Base-by-base conservation (phyloP, 805 yeast species). In the Diddensiella santjacobensis region DNA sequence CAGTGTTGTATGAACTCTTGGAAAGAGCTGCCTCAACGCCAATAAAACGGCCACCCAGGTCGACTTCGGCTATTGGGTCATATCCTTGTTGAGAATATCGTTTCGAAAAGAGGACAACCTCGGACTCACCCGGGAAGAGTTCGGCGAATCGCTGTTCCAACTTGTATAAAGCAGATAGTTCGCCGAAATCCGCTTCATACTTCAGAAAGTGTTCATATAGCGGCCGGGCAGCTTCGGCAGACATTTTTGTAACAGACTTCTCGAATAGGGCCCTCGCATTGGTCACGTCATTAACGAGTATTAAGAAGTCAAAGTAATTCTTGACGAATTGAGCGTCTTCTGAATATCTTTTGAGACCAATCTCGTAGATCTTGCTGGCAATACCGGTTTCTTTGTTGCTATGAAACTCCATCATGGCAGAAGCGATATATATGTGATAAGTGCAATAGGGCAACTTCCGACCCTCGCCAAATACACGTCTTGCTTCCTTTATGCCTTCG, bases 201-300 rank as follows among this genome's bases (percentile, higher is more conserved):
- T 74, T 70, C 42, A 86, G 75, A 66, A 84, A 86, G 40, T 74
- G 69, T 46, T 77, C 77, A 57, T 74, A 80, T 33, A 84, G 68
- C 35, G 67, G 68, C 45, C 73, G 69, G 1, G 62, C 62, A 15
- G 59, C 64, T n/a, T 64, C 68, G 1, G 68, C 64, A 35, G 69
- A 71, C 50, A 80, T 67, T 39, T 76, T 80, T 6, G 83, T 78
- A 6, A 84, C 72, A 0, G 89, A 80, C 2, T 84, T 75, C 64
- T 93, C 98, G 62, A 91, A 84, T 31, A 88, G 72, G 5, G 88
- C 86, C 57, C 91, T 83, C 15, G 89, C 85, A 58, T 85, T 74
- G 59, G 84, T 68, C 68, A 81, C 90, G 58, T 83, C 85, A 60
- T 83, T 84, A 22, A 77, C 72, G 51, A 75, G 69, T 18, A 88